Conservation (phyloP, 495 filamentous ascomycete species). For the Acidomyces sp. region DNA sequence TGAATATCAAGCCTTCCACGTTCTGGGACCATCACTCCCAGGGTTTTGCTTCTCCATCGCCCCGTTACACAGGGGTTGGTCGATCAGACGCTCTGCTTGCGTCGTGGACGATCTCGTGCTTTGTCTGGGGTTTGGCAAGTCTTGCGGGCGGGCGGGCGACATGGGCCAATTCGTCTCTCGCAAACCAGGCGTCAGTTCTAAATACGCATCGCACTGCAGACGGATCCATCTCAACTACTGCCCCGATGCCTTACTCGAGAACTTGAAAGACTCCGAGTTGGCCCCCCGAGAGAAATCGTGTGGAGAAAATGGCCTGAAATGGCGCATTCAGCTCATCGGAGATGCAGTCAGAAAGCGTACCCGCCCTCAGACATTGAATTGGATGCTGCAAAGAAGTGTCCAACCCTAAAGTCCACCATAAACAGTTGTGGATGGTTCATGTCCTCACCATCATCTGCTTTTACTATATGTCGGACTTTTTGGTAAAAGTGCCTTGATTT, state of each 20-base stretch:
- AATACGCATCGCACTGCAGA: conserved; percentile 3
- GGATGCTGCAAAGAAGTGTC: conserved; percentile 15
- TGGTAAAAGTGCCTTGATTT: conserved; percentile 14
- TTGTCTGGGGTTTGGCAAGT: conserved; percentile 18
- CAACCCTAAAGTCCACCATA: conserved; percentile 9
- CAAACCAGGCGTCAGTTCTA: conserved; percentile 5
- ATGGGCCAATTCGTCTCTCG: conserved; percentile 11
- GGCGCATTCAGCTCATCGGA: neutral
- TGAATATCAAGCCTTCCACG: conserved; percentile 28
- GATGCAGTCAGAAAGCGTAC: conserved; percentile 5
- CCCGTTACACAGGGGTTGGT: conserved; percentile 9
- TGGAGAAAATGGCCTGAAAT: neutral
- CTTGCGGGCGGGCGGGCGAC: conserved; percentile 15
- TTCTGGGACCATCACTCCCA: conserved; percentile 31
- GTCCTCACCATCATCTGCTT: conserved; percentile 18
- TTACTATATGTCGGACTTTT: conserved; percentile 19
- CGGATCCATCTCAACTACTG: conserved; percentile 9
- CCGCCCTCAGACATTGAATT: conserved; percentile 1
- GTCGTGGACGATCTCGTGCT: conserved; percentile 18
- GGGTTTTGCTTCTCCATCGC: conserved; percentile 19
- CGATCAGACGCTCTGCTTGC: conserved; percentile 16
- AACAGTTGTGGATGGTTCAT: conserved; percentile 8
- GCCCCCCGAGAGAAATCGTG: neutral
- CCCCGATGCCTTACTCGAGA: conserved; percentile 9
- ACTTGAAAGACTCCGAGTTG: neutral